These are phyloP conservation scores for Candida sojae DNA, from an alignment of 1,139 yeast species.

Conservation along the genomic window DNA sequence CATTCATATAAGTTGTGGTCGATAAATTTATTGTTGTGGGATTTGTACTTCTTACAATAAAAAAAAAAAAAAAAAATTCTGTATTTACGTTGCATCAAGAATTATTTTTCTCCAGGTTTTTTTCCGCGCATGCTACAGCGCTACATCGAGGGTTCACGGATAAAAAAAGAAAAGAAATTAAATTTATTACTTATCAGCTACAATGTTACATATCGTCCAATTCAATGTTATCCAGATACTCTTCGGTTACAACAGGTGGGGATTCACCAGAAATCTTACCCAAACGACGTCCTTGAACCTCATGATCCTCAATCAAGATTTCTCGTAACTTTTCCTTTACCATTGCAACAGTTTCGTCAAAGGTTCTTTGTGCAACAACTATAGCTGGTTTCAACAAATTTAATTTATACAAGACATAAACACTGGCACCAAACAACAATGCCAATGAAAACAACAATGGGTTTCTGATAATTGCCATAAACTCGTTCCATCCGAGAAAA, in stretches of 20 bases:
- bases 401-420: slow-evolving; percentile 68
- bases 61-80: not conserved
- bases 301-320: slow-evolving; percentile 39
- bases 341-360: slow-evolving; percentile 56
- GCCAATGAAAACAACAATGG: slow-evolving; percentile 72
- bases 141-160: not conserved
- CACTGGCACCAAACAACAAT: slow-evolving; percentile 57
- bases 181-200: not conserved
- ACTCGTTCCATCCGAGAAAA: slow-evolving; percentile 94
- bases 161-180: not conserved
- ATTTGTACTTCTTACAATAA: too few species aligned
- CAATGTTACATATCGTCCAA: slow-evolving; percentile 16
- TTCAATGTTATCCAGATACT: slow-evolving; percentile 16
- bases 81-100: not conserved
- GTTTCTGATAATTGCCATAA: slow-evolving; percentile 81
- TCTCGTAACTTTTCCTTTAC: slow-evolving; percentile 62
- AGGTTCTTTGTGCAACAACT: slow-evolving; percentile 56
- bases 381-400: slow-evolving; percentile 78
- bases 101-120: not conserved
- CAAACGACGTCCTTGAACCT: slow-evolving; percentile 26
- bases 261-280: slow-evolving; percentile 19
- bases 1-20: too few species aligned
- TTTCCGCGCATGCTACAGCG: not conserved
- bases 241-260: slow-evolving; percentile 4
- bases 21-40: too few species aligned